phyloP scores from a whole-genome alignment of 148 eudicot genomes.

The Heliosperma pusillum region DNA sequence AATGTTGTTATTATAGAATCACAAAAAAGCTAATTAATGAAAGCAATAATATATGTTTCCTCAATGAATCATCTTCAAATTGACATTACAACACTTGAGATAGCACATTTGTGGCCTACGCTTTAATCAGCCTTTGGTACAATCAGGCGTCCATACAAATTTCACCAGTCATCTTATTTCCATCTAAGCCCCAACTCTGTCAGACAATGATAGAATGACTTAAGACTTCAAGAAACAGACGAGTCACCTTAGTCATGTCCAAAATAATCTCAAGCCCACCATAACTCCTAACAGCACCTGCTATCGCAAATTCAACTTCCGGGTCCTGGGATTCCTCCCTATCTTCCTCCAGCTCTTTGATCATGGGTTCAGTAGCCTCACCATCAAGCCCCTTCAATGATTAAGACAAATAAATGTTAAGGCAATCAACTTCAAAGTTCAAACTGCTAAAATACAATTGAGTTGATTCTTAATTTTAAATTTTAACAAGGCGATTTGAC shows the following conservation, averaged over 20 bases:
- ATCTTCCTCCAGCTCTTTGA: slow-evolving; percentile 96
- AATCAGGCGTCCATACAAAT: background rate
- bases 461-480: slow-evolving; percentile 6
- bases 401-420: slow-evolving; percentile 9
- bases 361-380: slow-evolving; percentile 99
- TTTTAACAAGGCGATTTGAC: background rate
- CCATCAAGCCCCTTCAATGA: slow-evolving; percentile 89
- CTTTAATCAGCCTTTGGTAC: slow-evolving; percentile 8
- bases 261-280: slow-evolving; percentile 91
- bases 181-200: background rate
- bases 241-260: slow-evolving; percentile 82
- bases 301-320: slow-evolving; percentile 94
- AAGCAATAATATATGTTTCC: background rate
- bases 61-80: background rate
- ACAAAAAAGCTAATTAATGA: slow-evolving; percentile 9
- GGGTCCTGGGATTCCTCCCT: slow-evolving; percentile 99
- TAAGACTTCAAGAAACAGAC: background rate
- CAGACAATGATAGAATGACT: slow-evolving; percentile 4
- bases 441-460: background rate
- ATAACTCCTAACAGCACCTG: slow-evolving; percentile 90
- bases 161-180: background rate
- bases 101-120: background rate
- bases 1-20: background rate
- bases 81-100: background rate
- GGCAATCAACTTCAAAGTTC: slow-evolving; percentile 27